These are phyloP conservation scores for Akanthomyces uredinophilus DNA, from an alignment of 2,329 filamentous ascomycete genomes.

Conservation along the genomic window DNA sequence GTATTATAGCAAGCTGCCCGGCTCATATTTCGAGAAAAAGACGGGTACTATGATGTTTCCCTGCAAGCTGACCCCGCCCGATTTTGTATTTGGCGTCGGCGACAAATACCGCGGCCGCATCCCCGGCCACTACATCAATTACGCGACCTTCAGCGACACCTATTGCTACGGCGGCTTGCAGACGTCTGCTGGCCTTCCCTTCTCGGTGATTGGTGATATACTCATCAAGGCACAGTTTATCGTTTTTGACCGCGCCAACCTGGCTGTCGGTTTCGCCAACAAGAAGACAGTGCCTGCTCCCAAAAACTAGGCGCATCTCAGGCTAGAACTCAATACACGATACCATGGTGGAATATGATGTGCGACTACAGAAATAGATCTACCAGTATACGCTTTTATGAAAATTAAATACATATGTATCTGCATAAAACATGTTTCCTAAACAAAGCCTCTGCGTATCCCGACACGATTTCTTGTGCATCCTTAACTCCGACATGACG, in stretches of 20 bases:
- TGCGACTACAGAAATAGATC: neutral
- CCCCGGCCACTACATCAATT: slow-evolving; percentile 35
- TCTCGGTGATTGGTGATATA: slow-evolving; percentile 37
- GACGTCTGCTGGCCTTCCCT: slow-evolving; percentile 29
- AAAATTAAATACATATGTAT: neutral
- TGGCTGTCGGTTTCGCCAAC: slow-evolving; percentile 34
- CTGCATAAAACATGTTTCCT: neutral
- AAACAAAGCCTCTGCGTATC: neutral
- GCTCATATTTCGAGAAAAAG: slow-evolving; percentile 39
- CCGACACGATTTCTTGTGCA: neutral
- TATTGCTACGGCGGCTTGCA: slow-evolving; percentile 36
- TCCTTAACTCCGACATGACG: neutral
- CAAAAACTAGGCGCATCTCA: neutral
- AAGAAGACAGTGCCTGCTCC: slow-evolving; percentile 24
- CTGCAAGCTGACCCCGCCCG: slow-evolving; percentile 47
- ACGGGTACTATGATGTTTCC: slow-evolving; percentile 55
- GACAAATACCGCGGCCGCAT: slow-evolving; percentile 27
- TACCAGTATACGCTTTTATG: neutral
- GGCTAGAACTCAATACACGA: neutral
- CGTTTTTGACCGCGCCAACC: slow-evolving; percentile 33
- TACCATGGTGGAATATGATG: neutral
- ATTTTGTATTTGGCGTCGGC: slow-evolving; percentile 33
- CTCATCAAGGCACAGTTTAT: slow-evolving; percentile 41
- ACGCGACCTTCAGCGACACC: slow-evolving; percentile 23
- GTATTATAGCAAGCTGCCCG: slow-evolving; percentile 56